Conservation (phyloP, 2,329 filamentous ascomycete genomes). For the Talaromyces sp. region DNA sequence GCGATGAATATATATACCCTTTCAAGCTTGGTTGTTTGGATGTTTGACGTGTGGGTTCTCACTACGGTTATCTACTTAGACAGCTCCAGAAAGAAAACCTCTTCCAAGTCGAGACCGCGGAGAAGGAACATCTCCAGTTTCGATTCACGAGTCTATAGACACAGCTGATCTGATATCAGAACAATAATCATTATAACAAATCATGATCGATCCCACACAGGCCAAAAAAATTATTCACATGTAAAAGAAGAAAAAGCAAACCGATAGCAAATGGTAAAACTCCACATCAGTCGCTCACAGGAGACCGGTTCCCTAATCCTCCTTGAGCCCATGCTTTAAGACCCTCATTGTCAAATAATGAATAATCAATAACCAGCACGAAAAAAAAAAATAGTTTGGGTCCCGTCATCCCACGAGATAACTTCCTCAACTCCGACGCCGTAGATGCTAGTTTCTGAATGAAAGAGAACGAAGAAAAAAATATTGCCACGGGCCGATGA, state of each 20-base stretch:
- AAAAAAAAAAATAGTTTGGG: background rate
- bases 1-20: background rate
- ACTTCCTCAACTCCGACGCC: conserved; percentile 8
- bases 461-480: background rate
- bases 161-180: background rate
- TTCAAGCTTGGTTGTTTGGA: background rate
- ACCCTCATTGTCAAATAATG: background rate
- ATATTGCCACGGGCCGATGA: background rate
- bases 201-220: background rate
- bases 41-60: background rate
- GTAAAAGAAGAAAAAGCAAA: background rate
- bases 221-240: conserved; percentile 10
- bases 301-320: background rate
- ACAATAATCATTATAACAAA: background rate
- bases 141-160: background rate
- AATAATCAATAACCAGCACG: background rate
- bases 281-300: background rate
- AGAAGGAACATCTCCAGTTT: background rate
- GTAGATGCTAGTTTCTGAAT: conserved; percentile 14
- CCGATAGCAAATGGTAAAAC: background rate
- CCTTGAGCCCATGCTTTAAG: background rate
- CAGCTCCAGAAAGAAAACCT: background rate
- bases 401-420: background rate
- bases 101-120: background rate
- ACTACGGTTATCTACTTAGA: background rate